Evolutionary conservation across 768 basidiomycete species (phyloP), one percentile per base, ranked within the genome.

Genomic region (Fistulinella prunicolor): DNA sequence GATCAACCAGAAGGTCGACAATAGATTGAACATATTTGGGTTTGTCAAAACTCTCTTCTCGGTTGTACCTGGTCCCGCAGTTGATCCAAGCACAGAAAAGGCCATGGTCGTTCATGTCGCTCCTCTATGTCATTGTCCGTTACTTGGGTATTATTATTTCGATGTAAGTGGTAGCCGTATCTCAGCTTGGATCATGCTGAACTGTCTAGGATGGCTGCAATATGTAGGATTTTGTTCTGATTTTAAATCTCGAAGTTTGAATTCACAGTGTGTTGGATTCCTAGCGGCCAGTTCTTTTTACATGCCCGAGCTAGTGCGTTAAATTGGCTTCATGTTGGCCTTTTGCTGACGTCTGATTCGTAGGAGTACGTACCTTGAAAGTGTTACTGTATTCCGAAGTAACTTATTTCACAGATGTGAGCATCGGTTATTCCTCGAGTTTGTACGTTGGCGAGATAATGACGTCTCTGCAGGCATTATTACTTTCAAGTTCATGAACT

Each of bases 91-190:
- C 5, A 6, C 20, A 51, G 50, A 28, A 44, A 37, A 41, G 32
- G 37, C 40, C 50, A n/a, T 46, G 38, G 39, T 51, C 50, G 17
- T 21, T 46, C 30, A 42, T 51, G 50, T 51, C 50, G 8, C 19
- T 22, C 34, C 50, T 51, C 19, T 51, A 51, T 42, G 23, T 42
- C 39, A 12, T 41, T n/a, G 21, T 51, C 28, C 50, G 50, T 36
- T 51, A 51, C 20, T 13, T 51, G 21, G 50, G 50, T 5, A 40
- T 51, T 20, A 34, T 37, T 22, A 30, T 46, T 34, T 38, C 50
- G 16, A 41, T 51, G 50, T 51, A 21, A 40, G 50, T 51, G 14
- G 17, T 32, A n/a, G 17, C 7, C 34, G 16, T 40, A 17, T 30
- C 17, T 28, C 6, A 39, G 20, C 4, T 50, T 12, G 16, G 9